Percentiles rank a stretch among this genome's conserved stretches.
These are phyloP conservation scores for Zygoascus flipseniorum DNA, from an alignment of 805 yeast genomes.

Conservation along the genomic window DNA sequence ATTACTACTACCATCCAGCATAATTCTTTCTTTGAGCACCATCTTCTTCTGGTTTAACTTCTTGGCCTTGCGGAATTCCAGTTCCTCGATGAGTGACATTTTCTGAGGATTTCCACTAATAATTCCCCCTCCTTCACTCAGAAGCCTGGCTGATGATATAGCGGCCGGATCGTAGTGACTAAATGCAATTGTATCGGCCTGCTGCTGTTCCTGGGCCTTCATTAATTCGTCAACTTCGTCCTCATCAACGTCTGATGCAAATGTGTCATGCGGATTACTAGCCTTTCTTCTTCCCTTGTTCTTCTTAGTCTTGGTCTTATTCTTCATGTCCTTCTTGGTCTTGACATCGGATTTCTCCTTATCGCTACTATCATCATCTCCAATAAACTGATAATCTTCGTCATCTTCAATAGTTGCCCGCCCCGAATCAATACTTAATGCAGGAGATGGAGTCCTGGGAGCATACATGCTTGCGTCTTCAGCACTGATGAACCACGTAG, in stretches of 20 bases:
- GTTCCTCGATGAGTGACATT: slow-evolving; percentile 30
- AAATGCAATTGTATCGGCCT: slow-evolving; percentile 21
- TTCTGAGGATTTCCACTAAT: slow-evolving; percentile 12
- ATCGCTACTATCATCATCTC: slow-evolving; percentile 4
- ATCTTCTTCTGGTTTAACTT: slow-evolving; percentile 20
- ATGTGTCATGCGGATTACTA: slow-evolving; percentile 3
- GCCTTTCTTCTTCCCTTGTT: slow-evolving; percentile 8
- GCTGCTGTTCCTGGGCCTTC: background rate
- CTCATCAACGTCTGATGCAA: slow-evolving; percentile 1
- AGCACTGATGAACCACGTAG: background rate
- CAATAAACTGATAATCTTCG: slow-evolving; percentile 18
- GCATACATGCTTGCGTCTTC: background rate
- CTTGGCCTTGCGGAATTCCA: slow-evolving; percentile 30
- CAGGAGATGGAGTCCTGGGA: slow-evolving; percentile 12
- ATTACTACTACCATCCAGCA: background rate
- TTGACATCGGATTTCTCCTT: background rate
- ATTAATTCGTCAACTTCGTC: background rate
- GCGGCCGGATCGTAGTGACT: slow-evolving; percentile 21
- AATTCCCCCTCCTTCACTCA: slow-evolving; percentile 4
- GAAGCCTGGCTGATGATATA: background rate
- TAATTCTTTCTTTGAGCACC: slow-evolving; percentile 19
- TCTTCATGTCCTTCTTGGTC: slow-evolving; percentile 9
- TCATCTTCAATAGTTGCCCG: slow-evolving; percentile 26
- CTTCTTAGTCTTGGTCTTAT: slow-evolving; percentile 6
- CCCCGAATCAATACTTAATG: slow-evolving; percentile 21